Percentiles rank a stretch among this genome's conserved stretches.
These are phyloP conservation scores for Amaranthus hypochondriacus DNA, from an alignment of 148 eudicot species.

Conservation along the genomic window DNA sequence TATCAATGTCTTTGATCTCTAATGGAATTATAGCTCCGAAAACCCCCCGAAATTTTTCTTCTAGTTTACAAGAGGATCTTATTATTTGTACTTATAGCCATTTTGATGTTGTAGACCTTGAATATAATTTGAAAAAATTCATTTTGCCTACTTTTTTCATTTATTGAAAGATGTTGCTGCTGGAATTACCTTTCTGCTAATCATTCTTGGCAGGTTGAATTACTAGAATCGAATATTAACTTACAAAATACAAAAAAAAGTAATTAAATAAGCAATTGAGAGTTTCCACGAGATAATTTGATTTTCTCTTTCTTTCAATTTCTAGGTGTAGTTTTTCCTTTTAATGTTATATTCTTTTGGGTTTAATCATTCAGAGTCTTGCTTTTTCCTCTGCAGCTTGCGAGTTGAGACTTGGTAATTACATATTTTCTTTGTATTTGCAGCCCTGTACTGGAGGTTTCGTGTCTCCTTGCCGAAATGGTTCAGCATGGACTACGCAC, in stretches of 20 bases:
- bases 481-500: slow-evolving; percentile 95
- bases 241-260: neutral
- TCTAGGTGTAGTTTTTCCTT: neutral
- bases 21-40: neutral
- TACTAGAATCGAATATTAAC: too few species aligned
- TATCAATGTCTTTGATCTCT: neutral
- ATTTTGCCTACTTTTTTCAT: neutral
- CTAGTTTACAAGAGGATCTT: neutral
- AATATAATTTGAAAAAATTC: neutral
- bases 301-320: neutral
- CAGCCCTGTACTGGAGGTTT: slow-evolving; percentile 83
- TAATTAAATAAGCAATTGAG: neutral
- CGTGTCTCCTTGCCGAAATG: slow-evolving; percentile 79
- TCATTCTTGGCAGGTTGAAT: neutral
- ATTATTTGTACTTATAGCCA: neutral
- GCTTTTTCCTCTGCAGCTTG: neutral
- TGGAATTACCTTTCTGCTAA: neutral
- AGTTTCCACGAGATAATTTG: neutral
- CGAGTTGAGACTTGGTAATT: neutral
- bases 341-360: neutral
- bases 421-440: slow-evolving; percentile 27
- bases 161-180: neutral
- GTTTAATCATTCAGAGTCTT: neutral
- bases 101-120: neutral
- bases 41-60: neutral